Evolutionary conservation across 2,329 filamentous ascomycete species (phyloP), one percentile per base, ranked within the genome.

Genomic region (Epichloe baconii): DNA sequence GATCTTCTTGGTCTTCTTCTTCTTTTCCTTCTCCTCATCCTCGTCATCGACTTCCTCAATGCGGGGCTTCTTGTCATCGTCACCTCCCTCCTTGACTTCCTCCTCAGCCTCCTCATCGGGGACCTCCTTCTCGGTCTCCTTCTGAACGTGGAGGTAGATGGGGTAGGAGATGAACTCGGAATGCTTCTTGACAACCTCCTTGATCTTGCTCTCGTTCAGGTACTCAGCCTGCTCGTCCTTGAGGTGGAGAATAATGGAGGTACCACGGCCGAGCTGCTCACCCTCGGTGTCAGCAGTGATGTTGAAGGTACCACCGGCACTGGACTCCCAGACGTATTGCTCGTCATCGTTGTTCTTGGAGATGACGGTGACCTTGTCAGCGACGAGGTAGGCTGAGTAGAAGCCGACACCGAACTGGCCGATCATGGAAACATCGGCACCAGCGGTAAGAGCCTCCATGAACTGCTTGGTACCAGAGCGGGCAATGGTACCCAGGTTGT

Each of bases 131-230:
- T 98, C 93, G 60, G 85, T 90, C 87, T 98, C 93, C 86, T 98
- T 98, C 72, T 86, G 75, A 68, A 98, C 90, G 78, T 98, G 93
- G 62, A 98, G 91, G 82, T 96, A 98, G 85, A 98, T 98, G 68
- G 93, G 93, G 82, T 98, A 98, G 48, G 93, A 97, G 79, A 98
- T 98, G 82, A 98, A 98, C 79, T 98, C 93, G 69, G 93, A 97
- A 86, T 98, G 93, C 88, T 98, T 98, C 89, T 97, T 97, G 80
- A 98, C 90, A 61, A 98, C 91, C 81, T 98, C 93, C 87, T 98
- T 98, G 80, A 98, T 86, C 82, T 91, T 93, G 80, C 80, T 80
- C 86, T 98, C 93, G 75, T 97, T 94, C 62, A 97, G 80, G 83
- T 95, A 98, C 73, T 97, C 93, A 59, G 78, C 79, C 81, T 98